phyloP scores from a whole-genome alignment of 1,284 basidiomycete genomes.

The Ceratobasidium sp. region DNA sequence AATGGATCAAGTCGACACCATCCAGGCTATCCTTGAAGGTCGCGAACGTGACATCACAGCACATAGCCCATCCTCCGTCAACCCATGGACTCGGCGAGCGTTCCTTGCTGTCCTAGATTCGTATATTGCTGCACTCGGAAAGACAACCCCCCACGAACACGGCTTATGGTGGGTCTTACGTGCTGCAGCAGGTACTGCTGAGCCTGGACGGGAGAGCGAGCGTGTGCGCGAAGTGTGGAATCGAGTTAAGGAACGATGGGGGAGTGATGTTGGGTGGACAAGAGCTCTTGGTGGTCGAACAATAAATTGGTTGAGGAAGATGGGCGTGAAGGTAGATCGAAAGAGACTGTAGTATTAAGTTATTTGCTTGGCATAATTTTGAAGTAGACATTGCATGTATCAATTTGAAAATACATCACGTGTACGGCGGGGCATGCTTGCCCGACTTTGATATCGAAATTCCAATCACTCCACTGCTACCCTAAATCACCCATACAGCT shows the following conservation, averaged over 20 bases:
- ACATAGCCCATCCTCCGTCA: neutral
- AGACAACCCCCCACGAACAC: constrained; percentile 29
- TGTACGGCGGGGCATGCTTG: constrained; percentile 17
- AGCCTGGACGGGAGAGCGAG: constrained; percentile 37
- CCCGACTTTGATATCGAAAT: neutral
- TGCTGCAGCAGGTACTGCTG: constrained; percentile 39
- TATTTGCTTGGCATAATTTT: neutral
- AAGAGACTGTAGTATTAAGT: constrained; percentile 9
- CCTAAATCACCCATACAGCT: neutral
- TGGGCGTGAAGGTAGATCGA: constrained; percentile 33
- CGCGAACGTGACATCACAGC: neutral
- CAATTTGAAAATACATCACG: constrained; percentile 3
- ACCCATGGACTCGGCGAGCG: constrained; percentile 36
- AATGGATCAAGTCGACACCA: constrained; percentile 13
- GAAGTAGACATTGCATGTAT: neutral
- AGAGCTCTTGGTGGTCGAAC: constrained; percentile 38
- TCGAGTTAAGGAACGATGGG: constrained; percentile 32
- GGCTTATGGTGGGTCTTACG: constrained; percentile 42
- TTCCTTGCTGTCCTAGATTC: constrained; percentile 32
- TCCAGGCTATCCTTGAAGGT: constrained; percentile 23
- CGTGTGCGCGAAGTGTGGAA: constrained; percentile 41
- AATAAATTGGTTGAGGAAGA: constrained; percentile 35
- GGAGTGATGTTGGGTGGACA: constrained; percentile 35
- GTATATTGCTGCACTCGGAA: constrained; percentile 35
- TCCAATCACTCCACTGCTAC: too few species aligned